A percentile compares a stretch with the other conserved stretches of the same genome.
Conservation (phyloP, 768 basidiomycete species). For the Leccinum aurantiacum region DNA sequence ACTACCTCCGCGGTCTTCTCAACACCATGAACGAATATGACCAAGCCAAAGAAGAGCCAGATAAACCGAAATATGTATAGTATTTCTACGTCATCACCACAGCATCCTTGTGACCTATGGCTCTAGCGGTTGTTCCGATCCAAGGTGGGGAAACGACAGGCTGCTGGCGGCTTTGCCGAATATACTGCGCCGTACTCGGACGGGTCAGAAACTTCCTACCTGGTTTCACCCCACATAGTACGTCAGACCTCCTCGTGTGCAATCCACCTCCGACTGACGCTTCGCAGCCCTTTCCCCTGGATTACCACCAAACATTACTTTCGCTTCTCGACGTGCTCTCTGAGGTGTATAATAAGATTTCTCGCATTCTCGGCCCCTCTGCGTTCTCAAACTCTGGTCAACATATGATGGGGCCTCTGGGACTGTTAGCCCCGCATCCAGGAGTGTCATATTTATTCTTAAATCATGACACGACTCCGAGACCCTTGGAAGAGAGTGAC, state of each 20-base stretch:
- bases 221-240: slow-evolving; percentile 74
- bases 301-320: slow-evolving; percentile 86
- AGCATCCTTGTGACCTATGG: slow-evolving; percentile 11
- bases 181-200: slow-evolving; percentile 63
- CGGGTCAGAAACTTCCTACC: slow-evolving; percentile 61
- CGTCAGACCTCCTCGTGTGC: slow-evolving; percentile 27
- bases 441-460: slow-evolving; percentile 78
- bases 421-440: slow-evolving; percentile 73
- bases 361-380: slow-evolving; percentile 78
- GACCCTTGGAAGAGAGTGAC: slow-evolving; percentile 41
- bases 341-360: slow-evolving; percentile 87
- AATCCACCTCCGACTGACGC: slow-evolving; percentile 6
- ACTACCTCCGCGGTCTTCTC: slow-evolving; percentile 73
- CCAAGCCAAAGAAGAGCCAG: slow-evolving; percentile 52
- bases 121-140: slow-evolving; percentile 58
- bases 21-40: slow-evolving; percentile 78
- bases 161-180: slow-evolving; percentile 53
- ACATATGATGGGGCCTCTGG: slow-evolving; percentile 76
- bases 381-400: slow-evolving; percentile 68
- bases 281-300: slow-evolving; percentile 78
- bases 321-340: slow-evolving; percentile 88
- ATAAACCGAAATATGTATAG: slow-evolving; percentile 69
- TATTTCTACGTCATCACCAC: neutral
- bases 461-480: slow-evolving; percentile 37
- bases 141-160: slow-evolving; percentile 54